Percentiles rank a stretch among this genome's conserved stretches.
Conservation (phyloP, 306 rosid species). For the Citrullus mucosospermus region DNA sequence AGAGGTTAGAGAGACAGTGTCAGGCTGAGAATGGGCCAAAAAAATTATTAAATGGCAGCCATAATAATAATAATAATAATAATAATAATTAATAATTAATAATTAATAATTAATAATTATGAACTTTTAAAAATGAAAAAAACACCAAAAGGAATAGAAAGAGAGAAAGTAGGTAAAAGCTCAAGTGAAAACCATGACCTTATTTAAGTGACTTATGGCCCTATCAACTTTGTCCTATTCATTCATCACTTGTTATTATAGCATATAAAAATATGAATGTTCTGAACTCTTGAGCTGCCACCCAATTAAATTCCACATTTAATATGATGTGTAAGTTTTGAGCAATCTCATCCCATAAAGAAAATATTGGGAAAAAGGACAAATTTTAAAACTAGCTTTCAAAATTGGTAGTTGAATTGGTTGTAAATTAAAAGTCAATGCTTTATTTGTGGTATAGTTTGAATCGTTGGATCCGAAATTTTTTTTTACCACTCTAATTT, state of each 20-base stretch:
- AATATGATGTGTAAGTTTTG: background rate
- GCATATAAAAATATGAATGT: background rate
- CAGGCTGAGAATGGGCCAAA: background rate
- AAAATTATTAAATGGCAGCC: background rate
- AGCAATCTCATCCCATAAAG: background rate
- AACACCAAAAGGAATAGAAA: background rate
- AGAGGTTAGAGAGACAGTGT: background rate
- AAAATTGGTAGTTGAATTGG: background rate
- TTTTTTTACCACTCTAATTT: too few relatives aligned
- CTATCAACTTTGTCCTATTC: background rate
- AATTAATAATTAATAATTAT: background rate
- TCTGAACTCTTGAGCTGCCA: background rate
- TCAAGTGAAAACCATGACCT: slow-evolving; percentile 2
- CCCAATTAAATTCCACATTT: background rate
- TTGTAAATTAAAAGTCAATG: background rate
- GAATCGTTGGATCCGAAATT: too few relatives aligned
- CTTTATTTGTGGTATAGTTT: too few relatives aligned
- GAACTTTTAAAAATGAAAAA: background rate
- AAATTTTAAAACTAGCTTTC: background rate
- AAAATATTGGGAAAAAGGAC: background rate
- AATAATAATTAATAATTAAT: background rate
- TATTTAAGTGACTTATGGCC: background rate
- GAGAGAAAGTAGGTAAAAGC: background rate
- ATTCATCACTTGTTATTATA: background rate
- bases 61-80: too few relatives aligned